Evolutionary conservation across 441 rosid species (phyloP), one percentile per base, ranked within the genome.

Genomic region (Aleurites moluccanus): DNA sequence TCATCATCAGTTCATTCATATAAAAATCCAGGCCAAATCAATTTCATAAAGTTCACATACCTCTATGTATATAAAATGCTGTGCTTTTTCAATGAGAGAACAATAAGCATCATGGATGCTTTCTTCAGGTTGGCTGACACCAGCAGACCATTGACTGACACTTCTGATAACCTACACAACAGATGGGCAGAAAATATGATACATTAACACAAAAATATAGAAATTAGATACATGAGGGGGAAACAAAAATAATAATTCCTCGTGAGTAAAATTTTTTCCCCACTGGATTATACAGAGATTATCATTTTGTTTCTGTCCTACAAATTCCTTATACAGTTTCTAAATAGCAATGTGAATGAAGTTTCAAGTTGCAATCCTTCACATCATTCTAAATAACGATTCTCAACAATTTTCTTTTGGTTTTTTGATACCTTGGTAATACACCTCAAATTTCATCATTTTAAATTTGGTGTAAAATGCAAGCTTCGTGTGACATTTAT

Each of bases 81-180:
- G 92, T 30, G 98, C 97, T 75, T 87, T 91, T 77, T 96, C 97
- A 73, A 96, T 92, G 67, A 93, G 92, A 78, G 97, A 87, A 69
- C 91, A 87, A 73, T 90, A 93, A 75, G 98, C 96, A 77, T 87
- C 73, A 74, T 96, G 99, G 74, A 96, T 89, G 89, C 98, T 96
- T 75, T 93, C 98, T 88, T 96, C 99, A 74, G 84, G 78, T 84
- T 92, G 98, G 86, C 97, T 84, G 60, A 95, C 91, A 85, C 99
- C 99, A 68, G 97, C 94, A 66, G 98, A 96, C 99, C 99, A 93
- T 69, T 93, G 98, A 78, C 97, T 90, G 77, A 92, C 98, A 84
- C 99, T 96, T 84, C 99, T 83, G 74, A 96, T 82, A 77, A 96
- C 86, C 99, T 93, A 89, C 72, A 83, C 76, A 72, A 44, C 20